A percentile compares a stretch with the other conserved stretches of the same genome.
phyloP scores from a whole-genome alignment of 73 alveolate species.

The Breviolum minutum region DNA sequence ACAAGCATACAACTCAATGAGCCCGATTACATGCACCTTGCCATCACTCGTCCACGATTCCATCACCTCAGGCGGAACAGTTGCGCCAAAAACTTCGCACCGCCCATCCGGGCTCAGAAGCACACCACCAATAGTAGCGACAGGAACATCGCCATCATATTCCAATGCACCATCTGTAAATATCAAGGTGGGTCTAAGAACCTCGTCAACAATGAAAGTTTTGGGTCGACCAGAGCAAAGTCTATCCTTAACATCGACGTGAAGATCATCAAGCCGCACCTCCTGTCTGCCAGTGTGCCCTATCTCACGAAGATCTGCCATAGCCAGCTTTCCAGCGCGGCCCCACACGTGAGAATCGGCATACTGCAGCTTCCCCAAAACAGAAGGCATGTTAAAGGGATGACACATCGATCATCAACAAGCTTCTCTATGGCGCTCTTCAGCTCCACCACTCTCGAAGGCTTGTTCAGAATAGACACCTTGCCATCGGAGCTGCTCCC shows the following conservation, averaged over 20 bases:
- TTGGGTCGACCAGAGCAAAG: not conserved
- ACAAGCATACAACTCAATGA: constrained; percentile 5
- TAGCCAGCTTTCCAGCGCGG: not conserved
- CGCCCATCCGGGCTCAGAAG: not conserved
- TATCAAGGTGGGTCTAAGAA: not conserved
- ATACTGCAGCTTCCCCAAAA: not conserved
- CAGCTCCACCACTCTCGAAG: not conserved
- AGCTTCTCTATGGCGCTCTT: not conserved
- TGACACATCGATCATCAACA: not conserved
- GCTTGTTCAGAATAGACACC: not conserved
- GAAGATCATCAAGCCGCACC: not conserved
- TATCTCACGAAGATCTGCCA: not conserved
- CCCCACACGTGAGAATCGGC: not conserved
- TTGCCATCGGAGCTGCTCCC: not conserved
- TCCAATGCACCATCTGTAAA: constrained; percentile 38
- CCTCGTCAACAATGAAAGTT: not conserved
- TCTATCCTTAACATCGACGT: not conserved
- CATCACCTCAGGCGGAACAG: not conserved
- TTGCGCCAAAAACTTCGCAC: not conserved
- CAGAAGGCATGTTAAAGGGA: not conserved
- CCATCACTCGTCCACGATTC: not conserved
- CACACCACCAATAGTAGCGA: constrained; percentile 14
- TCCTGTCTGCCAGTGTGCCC: not conserved
- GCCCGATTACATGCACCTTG: constrained; percentile 27
- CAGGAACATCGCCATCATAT: not conserved